A percentile compares a stretch with the other conserved stretches of the same genome.
phyloP scores from a whole-genome alignment of 768 basidiomycete species.

The Dioszegia hungarica region DNA sequence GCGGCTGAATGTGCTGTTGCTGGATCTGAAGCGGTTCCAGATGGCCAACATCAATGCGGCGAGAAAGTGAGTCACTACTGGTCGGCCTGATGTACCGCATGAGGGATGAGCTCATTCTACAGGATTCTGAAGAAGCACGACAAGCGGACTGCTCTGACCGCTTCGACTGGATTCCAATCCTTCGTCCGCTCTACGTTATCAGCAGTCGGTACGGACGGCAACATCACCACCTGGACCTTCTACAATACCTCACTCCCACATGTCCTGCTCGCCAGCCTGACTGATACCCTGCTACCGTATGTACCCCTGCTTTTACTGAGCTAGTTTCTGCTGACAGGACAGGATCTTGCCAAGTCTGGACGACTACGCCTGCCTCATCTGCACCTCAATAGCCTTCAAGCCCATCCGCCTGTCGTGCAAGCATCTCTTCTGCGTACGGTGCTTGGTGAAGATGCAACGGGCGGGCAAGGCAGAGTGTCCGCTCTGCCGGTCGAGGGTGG shows the following conservation, averaged over 20 bases:
- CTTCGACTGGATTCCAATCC: conserved; percentile 52
- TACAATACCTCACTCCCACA: conserved; percentile 56
- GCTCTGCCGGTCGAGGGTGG: conserved; percentile 72
- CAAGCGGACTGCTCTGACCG: conserved; percentile 77
- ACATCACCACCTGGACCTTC: conserved; percentile 46
- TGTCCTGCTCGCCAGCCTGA: conserved; percentile 73
- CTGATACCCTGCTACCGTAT: conserved; percentile 68
- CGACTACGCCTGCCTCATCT: conserved; percentile 80
- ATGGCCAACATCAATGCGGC: conserved; percentile 80
- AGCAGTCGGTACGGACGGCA: conserved; percentile 31
- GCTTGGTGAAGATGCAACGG: conserved; percentile 88
- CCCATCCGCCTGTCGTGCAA: conserved; percentile 76
- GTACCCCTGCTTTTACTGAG: conserved; percentile 62
- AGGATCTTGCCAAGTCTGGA: conserved; percentile 46
- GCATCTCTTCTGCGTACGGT: conserved; percentile 56
- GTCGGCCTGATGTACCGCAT: background rate
- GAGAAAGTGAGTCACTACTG: conserved; percentile 58
- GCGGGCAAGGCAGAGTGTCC: conserved; percentile 71
- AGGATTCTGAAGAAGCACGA: conserved; percentile 77
- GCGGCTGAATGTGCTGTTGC: conserved; percentile 68
- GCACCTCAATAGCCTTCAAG: conserved; percentile 85
- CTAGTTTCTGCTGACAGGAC: background rate
- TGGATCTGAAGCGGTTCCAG: conserved; percentile 83
- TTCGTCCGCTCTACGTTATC: conserved; percentile 48
- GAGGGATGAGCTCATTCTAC: background rate